Percentiles rank a stretch among this genome's conserved stretches.
phyloP scores from a whole-genome alignment of 78 protist species.

The Dictyostelium brefeldianum region DNA sequence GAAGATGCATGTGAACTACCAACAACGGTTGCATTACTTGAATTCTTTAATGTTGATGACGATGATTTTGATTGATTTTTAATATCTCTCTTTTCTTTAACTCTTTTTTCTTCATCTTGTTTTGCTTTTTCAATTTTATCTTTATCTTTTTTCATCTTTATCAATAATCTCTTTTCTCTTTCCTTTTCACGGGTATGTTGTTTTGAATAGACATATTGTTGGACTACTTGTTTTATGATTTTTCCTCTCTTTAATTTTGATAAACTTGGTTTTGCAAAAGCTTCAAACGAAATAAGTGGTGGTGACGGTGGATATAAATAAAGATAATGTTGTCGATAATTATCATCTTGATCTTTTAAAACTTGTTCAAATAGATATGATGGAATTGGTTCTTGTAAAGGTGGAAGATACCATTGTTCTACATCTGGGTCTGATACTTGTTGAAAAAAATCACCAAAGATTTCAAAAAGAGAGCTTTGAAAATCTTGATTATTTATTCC shows the following conservation, averaged over 20 bases:
- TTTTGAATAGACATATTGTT: slow-evolving; percentile 49
- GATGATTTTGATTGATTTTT: background rate
- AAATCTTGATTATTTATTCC: slow-evolving; percentile 72
- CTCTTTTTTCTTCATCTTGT: slow-evolving; percentile 67
- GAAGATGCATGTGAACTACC: background rate
- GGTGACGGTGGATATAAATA: slow-evolving; percentile 81
- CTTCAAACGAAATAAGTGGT: slow-evolving; percentile 66
- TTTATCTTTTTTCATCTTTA: slow-evolving; percentile 67
- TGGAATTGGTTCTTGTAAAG: slow-evolving; percentile 75
- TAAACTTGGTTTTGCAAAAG: slow-evolving; percentile 53
- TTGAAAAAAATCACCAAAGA: slow-evolving; percentile 58
- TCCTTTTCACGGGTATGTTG: slow-evolving; percentile 59
- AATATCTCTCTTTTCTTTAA: slow-evolving; percentile 63
- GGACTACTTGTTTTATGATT: slow-evolving; percentile 46
- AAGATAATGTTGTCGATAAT: slow-evolving; percentile 72
- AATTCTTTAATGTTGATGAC: background rate
- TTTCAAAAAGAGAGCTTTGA: slow-evolving; percentile 57
- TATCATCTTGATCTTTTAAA: slow-evolving; percentile 64
- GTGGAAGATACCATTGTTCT: slow-evolving; percentile 75
- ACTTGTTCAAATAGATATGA: slow-evolving; percentile 54
- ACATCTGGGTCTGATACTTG: slow-evolving; percentile 51
- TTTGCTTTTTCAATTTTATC: slow-evolving; percentile 59
- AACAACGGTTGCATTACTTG: background rate
- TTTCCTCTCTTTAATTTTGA: slow-evolving; percentile 75
- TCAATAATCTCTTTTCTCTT: slow-evolving; percentile 54